Percentiles rank a stretch among this genome's conserved stretches.
Conservation (phyloP, 306 rosid genomes). For the Quercus engelmannii region DNA sequence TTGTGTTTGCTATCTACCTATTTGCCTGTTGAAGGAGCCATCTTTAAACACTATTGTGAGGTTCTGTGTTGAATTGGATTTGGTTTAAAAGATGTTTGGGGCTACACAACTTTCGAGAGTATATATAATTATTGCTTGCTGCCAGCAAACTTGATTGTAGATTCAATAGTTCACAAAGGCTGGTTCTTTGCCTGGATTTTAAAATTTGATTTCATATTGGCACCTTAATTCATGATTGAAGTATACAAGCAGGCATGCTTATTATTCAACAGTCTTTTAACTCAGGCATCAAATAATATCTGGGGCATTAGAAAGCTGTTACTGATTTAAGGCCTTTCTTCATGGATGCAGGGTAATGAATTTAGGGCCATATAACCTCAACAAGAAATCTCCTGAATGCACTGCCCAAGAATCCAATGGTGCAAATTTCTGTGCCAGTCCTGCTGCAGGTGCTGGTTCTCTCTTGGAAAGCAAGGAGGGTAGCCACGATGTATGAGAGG, state of each 20-base stretch:
- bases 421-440: slow-evolving; percentile 36
- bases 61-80: neutral
- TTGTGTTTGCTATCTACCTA: neutral
- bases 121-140: neutral
- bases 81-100: neutral
- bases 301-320: slow-evolving; percentile 1
- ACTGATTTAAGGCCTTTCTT: slow-evolving; percentile 6
- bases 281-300: neutral
- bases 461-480: slow-evolving; percentile 32
- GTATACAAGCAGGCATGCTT: neutral
- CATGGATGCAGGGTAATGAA: slow-evolving; percentile 63
- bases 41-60: neutral
- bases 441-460: slow-evolving; percentile 6
- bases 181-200: neutral
- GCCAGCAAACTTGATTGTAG: neutral
- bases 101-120: neutral
- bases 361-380: slow-evolving; percentile 62
- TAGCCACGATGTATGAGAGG: slow-evolving; percentile 9
- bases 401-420: slow-evolving; percentile 46
- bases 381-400: slow-evolving; percentile 52
- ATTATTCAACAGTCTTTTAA: neutral
- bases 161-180: too few relatives aligned
- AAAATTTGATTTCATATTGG: neutral
- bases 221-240: neutral
- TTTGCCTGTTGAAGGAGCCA: neutral